Evolutionary conservation across 192 early-diverging fungal genomes (phyloP).

Genomic region (Gryganskiella cystojenkinii): DNA sequence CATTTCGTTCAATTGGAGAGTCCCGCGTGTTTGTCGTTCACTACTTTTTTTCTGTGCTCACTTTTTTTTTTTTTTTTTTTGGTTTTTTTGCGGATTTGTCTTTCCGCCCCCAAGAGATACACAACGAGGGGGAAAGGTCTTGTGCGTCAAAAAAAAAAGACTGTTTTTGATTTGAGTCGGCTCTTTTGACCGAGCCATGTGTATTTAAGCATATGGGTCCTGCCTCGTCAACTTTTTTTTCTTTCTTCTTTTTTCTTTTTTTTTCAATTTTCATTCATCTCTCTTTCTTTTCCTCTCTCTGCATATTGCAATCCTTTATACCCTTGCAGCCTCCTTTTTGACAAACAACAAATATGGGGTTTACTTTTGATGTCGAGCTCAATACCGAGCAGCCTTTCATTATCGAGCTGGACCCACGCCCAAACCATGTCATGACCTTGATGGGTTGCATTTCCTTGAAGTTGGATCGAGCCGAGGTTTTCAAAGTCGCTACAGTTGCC

Average conservation of each 20-base stretch:
- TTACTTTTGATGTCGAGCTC: constrained; percentile 44
- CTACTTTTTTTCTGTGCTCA: constrained; percentile 1
- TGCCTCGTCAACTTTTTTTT: constrained; percentile 3
- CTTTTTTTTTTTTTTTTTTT: too few species aligned
- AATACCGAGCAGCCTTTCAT: constrained; percentile 49
- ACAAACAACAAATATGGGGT: not conserved
- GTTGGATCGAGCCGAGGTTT: constrained; percentile 29
- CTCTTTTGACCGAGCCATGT: not conserved
- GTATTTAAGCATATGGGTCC: not conserved
- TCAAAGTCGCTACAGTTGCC: constrained; percentile 43
- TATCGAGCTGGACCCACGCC: constrained; percentile 30
- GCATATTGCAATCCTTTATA: not conserved
- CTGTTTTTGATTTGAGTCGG: too few species aligned
- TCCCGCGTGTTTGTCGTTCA: too few species aligned
- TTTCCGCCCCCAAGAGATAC: too few species aligned
- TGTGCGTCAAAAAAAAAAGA: too few species aligned
- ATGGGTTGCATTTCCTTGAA: constrained; percentile 30
- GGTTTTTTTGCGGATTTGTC: too few species aligned
- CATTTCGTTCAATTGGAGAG: too few species aligned
- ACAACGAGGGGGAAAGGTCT: too few species aligned
- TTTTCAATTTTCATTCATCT: not conserved
- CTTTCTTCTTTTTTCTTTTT: not conserved
- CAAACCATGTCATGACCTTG: constrained; percentile 18
- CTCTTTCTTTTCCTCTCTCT: not conserved
- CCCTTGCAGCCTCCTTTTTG: not conserved